Conservation (phyloP, 306 rosid genomes). For the Fagus crenata region DNA sequence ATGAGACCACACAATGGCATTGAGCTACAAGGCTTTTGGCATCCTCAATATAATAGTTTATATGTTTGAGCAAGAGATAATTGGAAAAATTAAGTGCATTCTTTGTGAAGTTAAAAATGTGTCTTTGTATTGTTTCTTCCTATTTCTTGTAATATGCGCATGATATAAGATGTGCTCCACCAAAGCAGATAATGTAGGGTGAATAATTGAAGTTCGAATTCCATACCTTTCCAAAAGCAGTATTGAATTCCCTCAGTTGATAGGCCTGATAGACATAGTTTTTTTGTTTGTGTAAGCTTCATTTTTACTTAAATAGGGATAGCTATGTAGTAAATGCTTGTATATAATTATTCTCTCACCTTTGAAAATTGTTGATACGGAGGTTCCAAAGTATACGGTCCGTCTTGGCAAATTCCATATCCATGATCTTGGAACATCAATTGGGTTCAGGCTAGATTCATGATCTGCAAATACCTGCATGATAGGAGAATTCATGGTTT, state of each 20-base stretch:
- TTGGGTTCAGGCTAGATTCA: conserved; percentile 64
- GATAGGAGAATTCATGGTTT: conserved; percentile 14
- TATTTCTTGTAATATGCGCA: background rate
- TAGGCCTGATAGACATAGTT: conserved; percentile 52
- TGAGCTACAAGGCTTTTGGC: no score
- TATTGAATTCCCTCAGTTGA: conserved; percentile 78
- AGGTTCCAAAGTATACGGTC: conserved; percentile 83
- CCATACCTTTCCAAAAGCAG: conserved; percentile 98
- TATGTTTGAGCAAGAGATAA: background rate
- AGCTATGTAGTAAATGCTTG: conserved; percentile 23
- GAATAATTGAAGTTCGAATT: conserved; percentile 18
- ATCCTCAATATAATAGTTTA: background rate
- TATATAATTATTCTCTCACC: conserved; percentile 41
- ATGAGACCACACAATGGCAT: no score
- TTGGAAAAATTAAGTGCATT: background rate
- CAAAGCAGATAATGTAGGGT: conserved; percentile 10
- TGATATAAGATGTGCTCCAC: background rate
- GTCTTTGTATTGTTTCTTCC: background rate
- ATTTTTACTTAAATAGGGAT: conserved; percentile 11
- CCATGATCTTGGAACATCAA: conserved; percentile 78
- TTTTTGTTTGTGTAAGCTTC: conserved; percentile 28
- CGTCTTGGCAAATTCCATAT: conserved; percentile 90
- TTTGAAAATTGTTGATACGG: conserved; percentile 68
- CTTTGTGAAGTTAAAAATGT: background rate
- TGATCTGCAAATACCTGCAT: conserved; percentile 86